These are phyloP conservation scores for Scenedesmus sp. DNA, from an alignment of 163 green algal species.

Conservation along the genomic window DNA sequence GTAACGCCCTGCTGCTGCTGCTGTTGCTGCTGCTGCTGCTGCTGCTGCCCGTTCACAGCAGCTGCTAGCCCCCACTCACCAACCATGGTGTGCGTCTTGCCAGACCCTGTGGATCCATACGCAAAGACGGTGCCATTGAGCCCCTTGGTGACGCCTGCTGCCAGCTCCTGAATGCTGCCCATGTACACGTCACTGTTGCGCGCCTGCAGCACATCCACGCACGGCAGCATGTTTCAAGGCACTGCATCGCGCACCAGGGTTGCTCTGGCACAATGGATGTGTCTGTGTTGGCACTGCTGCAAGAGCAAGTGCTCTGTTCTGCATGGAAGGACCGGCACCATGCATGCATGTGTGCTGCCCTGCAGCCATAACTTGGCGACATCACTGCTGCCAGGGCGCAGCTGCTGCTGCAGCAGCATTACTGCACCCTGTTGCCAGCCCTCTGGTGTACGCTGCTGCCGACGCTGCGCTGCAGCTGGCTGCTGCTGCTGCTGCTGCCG, in stretches of 20 bases:
- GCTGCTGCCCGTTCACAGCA: too few relatives aligned
- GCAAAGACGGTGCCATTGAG: slow-evolving; percentile 91
- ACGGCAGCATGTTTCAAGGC: neutral
- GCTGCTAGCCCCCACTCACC: slow-evolving; percentile 47
- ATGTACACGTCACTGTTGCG: slow-evolving; percentile 80
- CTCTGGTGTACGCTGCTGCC: too few relatives aligned
- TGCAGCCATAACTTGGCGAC: too few relatives aligned
- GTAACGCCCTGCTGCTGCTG: neutral
- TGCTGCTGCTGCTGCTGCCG: neutral
- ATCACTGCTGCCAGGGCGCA: too few relatives aligned
- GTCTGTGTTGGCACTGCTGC: neutral
- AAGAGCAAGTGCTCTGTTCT: neutral
- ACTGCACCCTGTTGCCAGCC: too few relatives aligned
- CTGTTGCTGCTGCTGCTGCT: neutral
- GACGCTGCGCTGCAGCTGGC: neutral
- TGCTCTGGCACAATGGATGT: too few relatives aligned
- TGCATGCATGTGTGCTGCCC: too few relatives aligned
- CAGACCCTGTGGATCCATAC: slow-evolving; percentile 84
- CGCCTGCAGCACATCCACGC: slow-evolving; percentile 45
- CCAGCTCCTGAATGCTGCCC: slow-evolving; percentile 74
- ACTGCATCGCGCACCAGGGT: too few relatives aligned
- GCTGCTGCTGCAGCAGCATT: too few relatives aligned
- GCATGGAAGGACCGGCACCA: too few relatives aligned
- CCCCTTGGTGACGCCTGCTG: slow-evolving; percentile 76
- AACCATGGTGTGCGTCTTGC: slow-evolving; percentile 93